Evolutionary conservation across 169 alveolate species (phyloP).

Genomic region (Plasmodium vivax): DNA sequence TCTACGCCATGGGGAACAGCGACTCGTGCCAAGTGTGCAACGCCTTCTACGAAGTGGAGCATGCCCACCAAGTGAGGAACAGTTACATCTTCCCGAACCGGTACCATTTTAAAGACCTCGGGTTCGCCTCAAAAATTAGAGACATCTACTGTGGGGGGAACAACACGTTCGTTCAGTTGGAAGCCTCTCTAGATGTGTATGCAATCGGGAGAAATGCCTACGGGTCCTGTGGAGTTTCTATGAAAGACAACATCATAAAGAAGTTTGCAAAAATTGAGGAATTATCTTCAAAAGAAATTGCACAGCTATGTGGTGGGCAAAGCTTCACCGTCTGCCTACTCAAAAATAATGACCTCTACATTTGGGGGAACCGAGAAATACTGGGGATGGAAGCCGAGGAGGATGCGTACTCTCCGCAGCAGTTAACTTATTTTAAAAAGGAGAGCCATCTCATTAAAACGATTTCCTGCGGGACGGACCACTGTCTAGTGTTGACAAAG

Average conservation of each 20-base stretch:
- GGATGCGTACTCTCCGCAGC: conserved; percentile 39
- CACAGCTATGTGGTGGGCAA: conserved; percentile 88
- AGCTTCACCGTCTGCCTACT: conserved; percentile 85
- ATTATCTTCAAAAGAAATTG: conserved; percentile 76
- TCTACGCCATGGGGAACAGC: conserved; percentile 83
- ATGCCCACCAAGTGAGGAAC: conserved; percentile 21
- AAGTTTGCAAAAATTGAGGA: conserved; percentile 75
- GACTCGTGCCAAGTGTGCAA: conserved; percentile 82
- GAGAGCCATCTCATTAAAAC: conserved; percentile 6
- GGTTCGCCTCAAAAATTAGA: conserved; percentile 72
- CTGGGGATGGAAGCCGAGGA: conserved; percentile 74
- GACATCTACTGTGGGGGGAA: conserved; percentile 85
- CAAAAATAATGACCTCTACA: conserved; percentile 81
- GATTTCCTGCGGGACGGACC: conserved; percentile 64
- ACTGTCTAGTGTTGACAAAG: conserved; percentile 64
- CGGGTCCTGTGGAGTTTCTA: conserved; percentile 85
- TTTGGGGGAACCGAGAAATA: conserved; percentile 87
- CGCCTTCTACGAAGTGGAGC: conserved; percentile 52
- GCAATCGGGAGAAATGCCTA: conserved; percentile 90
- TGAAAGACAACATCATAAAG: conserved; percentile 74
- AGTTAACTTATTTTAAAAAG: conserved; percentile 30
- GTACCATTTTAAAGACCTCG: conserved; percentile 72
- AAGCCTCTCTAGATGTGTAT: conserved; percentile 75
- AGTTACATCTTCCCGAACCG: conserved; percentile 54
- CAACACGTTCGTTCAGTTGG: conserved; percentile 85